Evolutionary conservation across 306 rosid species (phyloP), one percentile per base, ranked within the genome.

Genomic region (Prunus davidiana): DNA sequence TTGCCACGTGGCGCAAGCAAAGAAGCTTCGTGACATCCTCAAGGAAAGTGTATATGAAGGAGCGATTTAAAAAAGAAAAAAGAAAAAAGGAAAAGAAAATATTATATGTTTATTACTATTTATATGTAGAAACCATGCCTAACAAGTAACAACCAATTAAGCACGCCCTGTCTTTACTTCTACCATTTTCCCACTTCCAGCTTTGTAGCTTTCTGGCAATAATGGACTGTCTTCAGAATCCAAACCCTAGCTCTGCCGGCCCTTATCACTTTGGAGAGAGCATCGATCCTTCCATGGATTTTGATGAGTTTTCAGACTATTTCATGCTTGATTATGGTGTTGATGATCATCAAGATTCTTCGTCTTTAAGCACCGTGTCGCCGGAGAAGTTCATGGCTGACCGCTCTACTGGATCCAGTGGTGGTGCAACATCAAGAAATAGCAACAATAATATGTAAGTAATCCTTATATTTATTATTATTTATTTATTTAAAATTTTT

Each of bases 181-280:
- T 71, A 5, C 27, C 27, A 1, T 63, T 8, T 55, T 6, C 7
- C 9, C 43, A 38, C 43, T 38, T 38, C 9, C 9, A 6, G 43
- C 43, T 38, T 38, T 38, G 43, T 52, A 70, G 62, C 62, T 20
- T 20, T 8, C 43, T 54, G 15, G 19, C 24, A 52, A 18, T 18
- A 52, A 88, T 88, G 93, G 89, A 86, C 54, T 83, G 72, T 38
- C 52, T n/a, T 51, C 16, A 12, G 32, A 82, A 82, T 82, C 87
- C 86, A 75, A 71, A 68, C 62, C 82, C 86, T 72, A 49, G 70
- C 71, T 71, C 54, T 12, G 8, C 52, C 19, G 60, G 54, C 74
- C 38, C 69, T 16, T 57, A 49, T 55, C 32, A 80, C 22, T 15
- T 78, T 15, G 66, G 27, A 38, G 76, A 64, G 30, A 52, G 69